Evolutionary conservation across 2,329 filamentous ascomycete genomes (phyloP).

Genomic region (Chaetomiaceae sp.): DNA sequence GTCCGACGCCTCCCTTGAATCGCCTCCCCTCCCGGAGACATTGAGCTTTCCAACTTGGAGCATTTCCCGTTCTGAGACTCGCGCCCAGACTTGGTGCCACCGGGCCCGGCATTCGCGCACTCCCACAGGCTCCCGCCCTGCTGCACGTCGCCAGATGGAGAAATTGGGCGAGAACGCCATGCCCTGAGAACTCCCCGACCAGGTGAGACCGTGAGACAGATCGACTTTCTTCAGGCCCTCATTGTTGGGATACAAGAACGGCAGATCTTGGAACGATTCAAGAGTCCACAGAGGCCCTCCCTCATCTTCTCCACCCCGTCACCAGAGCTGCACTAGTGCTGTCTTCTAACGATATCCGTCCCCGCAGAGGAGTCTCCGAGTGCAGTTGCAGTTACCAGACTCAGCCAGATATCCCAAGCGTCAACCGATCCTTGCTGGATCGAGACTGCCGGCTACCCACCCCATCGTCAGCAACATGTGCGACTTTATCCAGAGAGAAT

Average conservation of each 20-base stretch:
- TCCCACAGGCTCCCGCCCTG: not conserved
- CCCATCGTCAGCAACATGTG: slow-evolving; percentile 20
- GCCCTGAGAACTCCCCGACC: not conserved
- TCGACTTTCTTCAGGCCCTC: not conserved
- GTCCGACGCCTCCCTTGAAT: not conserved
- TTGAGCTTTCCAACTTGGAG: not conserved
- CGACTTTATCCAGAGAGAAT: slow-evolving; percentile 37
- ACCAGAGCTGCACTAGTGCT: not conserved
- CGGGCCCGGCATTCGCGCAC: not conserved
- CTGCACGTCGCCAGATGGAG: slow-evolving; percentile 12
- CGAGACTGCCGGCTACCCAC: too few relatives aligned
- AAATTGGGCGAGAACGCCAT: not conserved
- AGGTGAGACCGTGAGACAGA: not conserved
- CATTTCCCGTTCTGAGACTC: slow-evolving; percentile 2
- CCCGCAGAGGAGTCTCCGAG: too few relatives aligned
- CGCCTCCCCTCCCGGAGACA: too few relatives aligned
- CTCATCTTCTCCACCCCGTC: not conserved
- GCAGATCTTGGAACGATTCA: not conserved
- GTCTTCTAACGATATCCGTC: not conserved
- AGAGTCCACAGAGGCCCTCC: not conserved
- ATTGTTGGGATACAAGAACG: slow-evolving; percentile 6
- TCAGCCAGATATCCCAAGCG: too few relatives aligned
- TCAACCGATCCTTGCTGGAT: too few relatives aligned
- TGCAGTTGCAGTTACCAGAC: too few relatives aligned
- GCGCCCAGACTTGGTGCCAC: not conserved